Evolutionary conservation across 768 basidiomycete genomes (phyloP), one percentile per base, ranked within the genome.

Genomic region (Heimioporus sp.): DNA sequence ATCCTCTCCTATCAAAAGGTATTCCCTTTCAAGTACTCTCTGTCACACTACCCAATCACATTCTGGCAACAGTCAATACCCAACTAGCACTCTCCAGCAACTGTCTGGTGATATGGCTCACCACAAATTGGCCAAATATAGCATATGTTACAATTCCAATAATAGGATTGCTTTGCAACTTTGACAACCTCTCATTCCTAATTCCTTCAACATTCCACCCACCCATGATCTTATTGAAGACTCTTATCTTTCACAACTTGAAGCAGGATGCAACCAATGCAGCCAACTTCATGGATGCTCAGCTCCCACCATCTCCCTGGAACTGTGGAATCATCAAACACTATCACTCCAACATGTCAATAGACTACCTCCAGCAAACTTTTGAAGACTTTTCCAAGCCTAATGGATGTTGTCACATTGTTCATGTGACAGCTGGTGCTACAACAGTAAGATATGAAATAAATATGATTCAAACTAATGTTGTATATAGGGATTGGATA

Each of bases 311-410:
- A 5, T n/a, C 47, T 21, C 19, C 43, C 21, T 48, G 32, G 10
- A 51, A 54, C 2, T 52, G 31, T 11, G 63, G 62, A n/a, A 46
- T 69, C 4, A 46, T 69, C 13, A 36, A 24, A 5, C 62, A 68
- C 37, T 71, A 69, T 40, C 63, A 70, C 36, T 55, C 54, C 15
- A 28, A 37, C 12, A 68, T 70, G 67, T 67, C 66, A 0, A 41
- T 53, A 10, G 43, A 49, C 5, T 71, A 68, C 42, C 54, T 69
- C 2, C 28, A 61, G 21, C 11, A 53, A 12, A 57, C 51, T 0
- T 65, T 66, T 43, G 41, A 62, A 13, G 54, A 54, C 24, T 70
- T 70, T 46, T 53, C 34, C 38, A 11, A 53, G 0, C 34, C 46
- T 13, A 50, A 59, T 43, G 60, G 64, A 0, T 20, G 8, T 0